Evolutionary conservation across 495 filamentous ascomycete species (phyloP).

Genomic region (Aspergillus homomorphus): DNA sequence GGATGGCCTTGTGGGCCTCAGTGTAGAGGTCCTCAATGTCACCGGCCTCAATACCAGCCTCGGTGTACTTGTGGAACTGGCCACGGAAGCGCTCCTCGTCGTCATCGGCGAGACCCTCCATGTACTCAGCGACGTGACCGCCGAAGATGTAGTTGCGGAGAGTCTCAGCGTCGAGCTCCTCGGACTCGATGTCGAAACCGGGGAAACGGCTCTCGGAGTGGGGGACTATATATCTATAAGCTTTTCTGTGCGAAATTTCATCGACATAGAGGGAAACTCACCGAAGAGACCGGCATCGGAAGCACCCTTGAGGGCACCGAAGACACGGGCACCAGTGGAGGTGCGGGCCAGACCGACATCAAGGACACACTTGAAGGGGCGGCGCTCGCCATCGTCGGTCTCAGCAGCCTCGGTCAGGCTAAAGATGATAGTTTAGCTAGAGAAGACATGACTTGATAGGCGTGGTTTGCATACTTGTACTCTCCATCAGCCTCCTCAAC

Average conservation of each 20-base stretch:
- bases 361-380: constrained; percentile 97
- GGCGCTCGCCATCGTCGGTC: constrained; percentile 76
- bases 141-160: constrained; percentile 99
- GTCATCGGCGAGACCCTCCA: constrained; percentile 99
- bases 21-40: constrained; percentile 94
- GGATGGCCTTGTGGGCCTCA: constrained; percentile 94
- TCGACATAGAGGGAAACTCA: neutral
- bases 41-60: constrained; percentile 94
- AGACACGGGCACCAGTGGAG: constrained; percentile 96
- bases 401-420: constrained; percentile 88
- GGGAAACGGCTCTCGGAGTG: constrained; percentile 99
- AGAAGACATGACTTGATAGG: too few species aligned
- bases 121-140: constrained; percentile 98
- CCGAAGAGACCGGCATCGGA: constrained; percentile 90
- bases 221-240: constrained; percentile 50
- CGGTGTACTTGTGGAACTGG: constrained; percentile 96
- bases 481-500: constrained; percentile 95
- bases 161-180: constrained; percentile 95
- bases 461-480: too few species aligned
- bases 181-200: constrained; percentile 91
- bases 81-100: constrained; percentile 99
- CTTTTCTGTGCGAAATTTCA: neutral
- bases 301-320: constrained; percentile 99
- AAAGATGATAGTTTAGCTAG: too few species aligned
- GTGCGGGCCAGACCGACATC: constrained; percentile 97